Conservation (phyloP, 2,329 filamentous ascomycete genomes). For the Celoporthe dispersa region DNA sequence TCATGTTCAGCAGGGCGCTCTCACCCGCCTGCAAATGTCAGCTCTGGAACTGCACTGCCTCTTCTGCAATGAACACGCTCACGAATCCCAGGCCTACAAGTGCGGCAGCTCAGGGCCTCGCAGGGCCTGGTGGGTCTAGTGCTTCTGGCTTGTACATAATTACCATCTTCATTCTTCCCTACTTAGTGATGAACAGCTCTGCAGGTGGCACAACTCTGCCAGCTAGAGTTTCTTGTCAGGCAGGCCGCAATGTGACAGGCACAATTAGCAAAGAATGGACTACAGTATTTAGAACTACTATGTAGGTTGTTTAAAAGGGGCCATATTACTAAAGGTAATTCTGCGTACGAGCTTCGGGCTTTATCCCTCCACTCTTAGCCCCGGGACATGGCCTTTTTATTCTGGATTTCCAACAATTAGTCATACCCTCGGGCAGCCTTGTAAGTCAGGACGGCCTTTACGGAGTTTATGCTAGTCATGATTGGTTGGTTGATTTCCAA, state of each 20-base stretch:
- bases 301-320: no score
- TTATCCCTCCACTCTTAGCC: neutral
- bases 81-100: neutral
- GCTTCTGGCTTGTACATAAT: constrained; percentile 11
- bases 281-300: no score
- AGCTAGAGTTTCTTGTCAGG: no score
- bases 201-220: neutral
- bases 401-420: neutral
- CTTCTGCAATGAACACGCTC: no score
- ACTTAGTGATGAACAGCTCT: neutral
- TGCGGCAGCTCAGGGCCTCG: constrained; percentile 14
- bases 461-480: neutral
- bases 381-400: neutral
- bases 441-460: neutral
- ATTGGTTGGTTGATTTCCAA: neutral
- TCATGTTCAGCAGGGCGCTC: no score
- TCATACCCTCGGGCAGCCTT: neutral
- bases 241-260: no score
- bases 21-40: no score
- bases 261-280: no score
- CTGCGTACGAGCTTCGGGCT: neutral
- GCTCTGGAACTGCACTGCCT: no score
- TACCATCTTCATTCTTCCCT: neutral
- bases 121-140: constrained; percentile 21
- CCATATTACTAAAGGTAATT: no score